A percentile compares a stretch with the other conserved stretches of the same genome.
phyloP scores from a whole-genome alignment of 352 stramenopile species.

The Pythium rhizo-oryzae region DNA sequence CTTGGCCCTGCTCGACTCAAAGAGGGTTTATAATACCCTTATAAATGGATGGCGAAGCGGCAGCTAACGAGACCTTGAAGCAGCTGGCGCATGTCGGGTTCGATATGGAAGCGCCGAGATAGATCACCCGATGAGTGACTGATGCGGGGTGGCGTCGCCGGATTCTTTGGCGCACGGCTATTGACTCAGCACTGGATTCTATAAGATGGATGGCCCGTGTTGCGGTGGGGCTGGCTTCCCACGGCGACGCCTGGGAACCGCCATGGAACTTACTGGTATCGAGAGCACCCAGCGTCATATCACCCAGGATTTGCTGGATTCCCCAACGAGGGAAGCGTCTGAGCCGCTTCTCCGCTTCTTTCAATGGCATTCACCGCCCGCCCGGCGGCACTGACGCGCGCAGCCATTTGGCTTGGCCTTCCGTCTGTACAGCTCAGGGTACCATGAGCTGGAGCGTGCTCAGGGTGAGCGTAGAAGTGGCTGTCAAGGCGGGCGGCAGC shows the following conservation, averaged over 20 bases:
- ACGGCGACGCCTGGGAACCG: background rate
- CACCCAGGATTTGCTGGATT: background rate
- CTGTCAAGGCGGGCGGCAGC: background rate
- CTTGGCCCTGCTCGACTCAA: background rate
- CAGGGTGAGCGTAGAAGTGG: background rate
- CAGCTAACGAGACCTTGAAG: constrained; percentile 12
- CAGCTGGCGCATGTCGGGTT: constrained; percentile 7
- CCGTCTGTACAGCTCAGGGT: no score
- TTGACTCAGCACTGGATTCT: background rate
- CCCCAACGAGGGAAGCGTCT: background rate
- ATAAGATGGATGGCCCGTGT: background rate
- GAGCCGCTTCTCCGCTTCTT: background rate
- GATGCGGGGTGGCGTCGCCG: background rate
- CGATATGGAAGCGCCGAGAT: background rate
- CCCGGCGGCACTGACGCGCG: no score
- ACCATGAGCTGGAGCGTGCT: no score
- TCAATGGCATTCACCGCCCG: background rate
- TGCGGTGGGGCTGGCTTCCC: background rate
- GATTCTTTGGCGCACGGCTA: background rate
- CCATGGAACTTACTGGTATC: no score
- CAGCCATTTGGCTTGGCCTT: background rate
- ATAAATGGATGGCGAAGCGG: background rate
- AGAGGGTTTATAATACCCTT: background rate
- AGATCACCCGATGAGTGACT: background rate
- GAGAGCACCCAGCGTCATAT: no score